Evolutionary conservation across 768 basidiomycete species (phyloP), one percentile per base, ranked within the genome.

Genomic region (Wakefieldia striispora): DNA sequence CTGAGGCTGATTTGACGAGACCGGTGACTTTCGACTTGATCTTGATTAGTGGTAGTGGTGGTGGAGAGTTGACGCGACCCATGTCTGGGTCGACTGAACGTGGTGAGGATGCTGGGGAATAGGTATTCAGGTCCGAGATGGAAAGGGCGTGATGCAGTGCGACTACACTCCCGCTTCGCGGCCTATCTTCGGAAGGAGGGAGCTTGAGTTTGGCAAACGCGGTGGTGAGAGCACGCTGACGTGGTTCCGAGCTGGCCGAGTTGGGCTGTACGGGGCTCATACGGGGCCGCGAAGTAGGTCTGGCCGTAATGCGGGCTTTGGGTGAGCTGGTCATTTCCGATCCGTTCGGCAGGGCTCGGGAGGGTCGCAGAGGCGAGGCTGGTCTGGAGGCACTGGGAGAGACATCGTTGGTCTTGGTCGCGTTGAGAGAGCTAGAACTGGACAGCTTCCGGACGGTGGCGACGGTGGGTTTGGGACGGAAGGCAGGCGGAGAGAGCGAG

Each of bases 11-110:
- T 60, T 68, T 80, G 19, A 73, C 77, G 38, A 81, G 53, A 33
- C 69, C 65, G 0, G 84, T 77, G 21, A 88, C 73, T 60, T 81
- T 88, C 17, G 86, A 79, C 65, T 78, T 86, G 53, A 89, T 76
- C 59, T 71, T 74, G 53, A 67, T 43, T n/a, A 64, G 60, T 21
- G 62, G 58, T 11, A 55, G 45, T 8, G 48, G 35, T 7, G 55
- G 63, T 2, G 63, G 56, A 1, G 55, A 43, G 2, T 53, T 46
- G 52, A 58, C 43, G n/a, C 55, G 57, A 8, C 53, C 31, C 11
- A 9, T 35, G 45, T 58, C 56, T 20, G 50, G 16, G 31, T 63
- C 63, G 0, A 36, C 57, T 10, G 51, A 55, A 38, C 50, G 63
- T 0, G 54, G 50, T 45, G 58, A 34, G 40, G 40, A 35, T 29